Base-by-base conservation (phyloP, 2,329 filamentous ascomycete genomes). In the Zasmidium cellare region DNA sequence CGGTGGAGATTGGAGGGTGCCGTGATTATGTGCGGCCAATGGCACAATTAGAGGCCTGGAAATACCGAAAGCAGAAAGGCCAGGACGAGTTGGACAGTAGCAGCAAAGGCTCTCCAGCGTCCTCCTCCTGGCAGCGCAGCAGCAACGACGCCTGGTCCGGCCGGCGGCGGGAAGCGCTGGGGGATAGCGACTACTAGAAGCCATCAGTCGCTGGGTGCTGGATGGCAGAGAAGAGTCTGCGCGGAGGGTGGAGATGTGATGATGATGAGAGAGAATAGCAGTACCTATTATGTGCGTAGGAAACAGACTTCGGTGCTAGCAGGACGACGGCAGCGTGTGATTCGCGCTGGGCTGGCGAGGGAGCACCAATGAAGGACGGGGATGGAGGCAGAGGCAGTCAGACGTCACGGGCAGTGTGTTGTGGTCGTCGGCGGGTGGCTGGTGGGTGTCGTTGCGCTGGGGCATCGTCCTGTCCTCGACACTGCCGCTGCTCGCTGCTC, bases 211-310 rank as follows among this genome's bases (percentile, higher is more conserved):
- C 22, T 22, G 31, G 58, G 48, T 41, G 49, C 51, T 47, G 38
- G 38, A 35, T 19, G 47, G 48, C 19, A 28, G 51, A 52, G 25
- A 50, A 9, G 52, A 51, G 25, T 28, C 25, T 28, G 25, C 25
- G 25, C 25, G 25, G 11, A 28, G 5, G 11, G 25, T 28, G 25
- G 35, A 41, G 35, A 14, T 16, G 35, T 41, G 35, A 18, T 41
- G 35, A 18, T 41, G 35, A 41, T 38, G 51, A 35, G 53, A 61
- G 52, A 46, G 51, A 24, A 52, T 44, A 38, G 53, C 46, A 52
- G 47, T 59, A 63, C 61, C 61, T 63, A 53, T 55, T 54, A 48
- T 59, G 61, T 53, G 58, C 56, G 60, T 57, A 60, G 57, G 31
- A 52, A 53, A 58, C 48, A 60, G 53, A 57, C 56, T 64, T 58